These are phyloP conservation scores for Anacardium occidentale DNA, from an alignment of 345 rosid genomes.

Conservation along the genomic window DNA sequence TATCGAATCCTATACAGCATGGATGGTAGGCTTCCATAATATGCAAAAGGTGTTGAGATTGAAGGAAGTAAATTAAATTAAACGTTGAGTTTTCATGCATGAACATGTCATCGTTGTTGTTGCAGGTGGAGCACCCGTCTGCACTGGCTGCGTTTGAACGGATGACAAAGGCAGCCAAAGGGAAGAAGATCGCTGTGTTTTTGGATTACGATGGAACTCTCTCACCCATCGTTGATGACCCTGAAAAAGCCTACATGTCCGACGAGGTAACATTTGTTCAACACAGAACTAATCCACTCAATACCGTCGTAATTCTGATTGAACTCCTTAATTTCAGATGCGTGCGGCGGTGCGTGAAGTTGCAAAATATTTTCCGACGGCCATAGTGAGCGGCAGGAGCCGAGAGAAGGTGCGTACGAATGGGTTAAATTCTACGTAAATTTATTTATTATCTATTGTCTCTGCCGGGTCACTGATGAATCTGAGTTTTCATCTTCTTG, in stretches of 20 bases:
- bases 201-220: conserved; percentile 76
- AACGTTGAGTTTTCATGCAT: neutral
- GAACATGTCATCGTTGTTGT: neutral
- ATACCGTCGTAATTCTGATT: neutral
- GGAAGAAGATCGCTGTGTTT: conserved; percentile 53
- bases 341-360: conserved; percentile 59
- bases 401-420: conserved; percentile 46
- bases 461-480: neutral
- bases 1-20: conserved; percentile 27
- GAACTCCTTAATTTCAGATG: conserved; percentile 37
- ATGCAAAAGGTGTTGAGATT: no score
- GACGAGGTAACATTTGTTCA: conserved; percentile 50
- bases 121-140: conserved; percentile 54
- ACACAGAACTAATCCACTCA: no score
- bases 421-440: no score
- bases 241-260: conserved; percentile 62
- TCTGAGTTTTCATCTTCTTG: neutral
- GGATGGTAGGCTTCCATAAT: conserved; percentile 37
- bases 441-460: no score
- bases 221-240: conserved; percentile 68
- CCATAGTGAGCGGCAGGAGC: conserved; percentile 66
- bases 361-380: conserved; percentile 54
- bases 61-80: neutral
- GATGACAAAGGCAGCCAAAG: conserved; percentile 45
- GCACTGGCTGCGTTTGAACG: conserved; percentile 47